A percentile compares a stretch with the other conserved stretches of the same genome.
Conservation (phyloP, 805 yeast species). For the Candida vartiovaarae region DNA sequence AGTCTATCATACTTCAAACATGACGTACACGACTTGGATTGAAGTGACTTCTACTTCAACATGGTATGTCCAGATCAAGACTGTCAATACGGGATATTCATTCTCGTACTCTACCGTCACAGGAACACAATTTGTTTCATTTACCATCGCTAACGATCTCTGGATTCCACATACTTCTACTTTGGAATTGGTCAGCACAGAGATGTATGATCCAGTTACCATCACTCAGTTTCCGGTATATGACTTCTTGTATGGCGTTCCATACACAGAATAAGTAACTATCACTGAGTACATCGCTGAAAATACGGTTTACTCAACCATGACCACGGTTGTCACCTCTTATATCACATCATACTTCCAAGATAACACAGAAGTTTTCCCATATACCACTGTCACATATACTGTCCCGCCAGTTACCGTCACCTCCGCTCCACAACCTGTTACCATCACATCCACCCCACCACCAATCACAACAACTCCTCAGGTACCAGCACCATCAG, state of each 20-base stretch:
- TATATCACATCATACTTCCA: conserved; percentile 12
- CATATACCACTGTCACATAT: conserved; percentile 14
- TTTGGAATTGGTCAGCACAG: conserved; percentile 1
- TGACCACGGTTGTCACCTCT: conserved; percentile 5
- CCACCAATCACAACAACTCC: background rate
- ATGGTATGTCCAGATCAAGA: background rate
- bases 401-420: conserved; percentile 3
- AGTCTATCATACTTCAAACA: conserved; percentile 3
- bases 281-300: conserved; percentile 11
- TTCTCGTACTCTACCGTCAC: conserved; percentile 5
- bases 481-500: background rate
- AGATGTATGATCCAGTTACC: conserved; percentile 3
- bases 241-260: conserved; percentile 12
- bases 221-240: conserved; percentile 3
- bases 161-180: conserved; percentile 14
- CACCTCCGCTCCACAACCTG: conserved; percentile 1
- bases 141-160: conserved; percentile 11
- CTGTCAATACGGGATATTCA: conserved; percentile 1
- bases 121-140: conserved; percentile 10
- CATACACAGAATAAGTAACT: conserved; percentile 8
- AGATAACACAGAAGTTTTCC: conserved; percentile 7
- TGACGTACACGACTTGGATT: conserved; percentile 9
- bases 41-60: conserved; percentile 3
- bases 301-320: conserved; percentile 10
- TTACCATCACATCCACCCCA: conserved; percentile 3